A percentile compares a stretch with the other conserved stretches of the same genome.
Conservation (phyloP, 805 yeast species). For the Yamadazyma nakazawae region DNA sequence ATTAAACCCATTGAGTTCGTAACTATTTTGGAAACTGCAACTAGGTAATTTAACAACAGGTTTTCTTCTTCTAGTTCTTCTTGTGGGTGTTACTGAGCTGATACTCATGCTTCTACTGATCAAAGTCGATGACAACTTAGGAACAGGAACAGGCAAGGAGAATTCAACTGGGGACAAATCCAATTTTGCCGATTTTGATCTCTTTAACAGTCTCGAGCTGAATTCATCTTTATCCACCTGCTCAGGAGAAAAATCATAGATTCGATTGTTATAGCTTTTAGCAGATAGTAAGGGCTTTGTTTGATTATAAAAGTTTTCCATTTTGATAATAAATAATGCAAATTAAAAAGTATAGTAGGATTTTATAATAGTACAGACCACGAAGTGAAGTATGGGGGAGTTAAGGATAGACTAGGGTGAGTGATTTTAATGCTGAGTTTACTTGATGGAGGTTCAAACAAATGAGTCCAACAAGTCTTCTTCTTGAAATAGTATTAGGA, state of each 20-base stretch:
- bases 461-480: conserved; percentile 14
- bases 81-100: not conserved
- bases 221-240: conserved; percentile 6
- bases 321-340: conserved; percentile 3
- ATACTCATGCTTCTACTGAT: conserved; percentile 5
- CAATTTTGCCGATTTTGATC: conserved; percentile 14
- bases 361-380: conserved; percentile 5
- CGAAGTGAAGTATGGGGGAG: not conserved
- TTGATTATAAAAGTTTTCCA: conserved; percentile 11
- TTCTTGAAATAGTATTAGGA: not conserved
- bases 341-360: not conserved
- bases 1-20: not conserved
- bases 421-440: conserved; percentile 6
- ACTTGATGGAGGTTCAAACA: conserved; percentile 11
- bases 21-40: not conserved
- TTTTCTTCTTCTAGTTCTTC: conserved; percentile 9
- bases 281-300: conserved; percentile 26
- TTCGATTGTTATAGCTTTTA: conserved; percentile 17
- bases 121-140: conserved; percentile 6
- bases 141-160: not conserved
- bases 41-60: conserved; percentile 8
- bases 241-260: conserved; percentile 22
- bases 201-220: conserved; percentile 12
- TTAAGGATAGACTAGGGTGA: conserved; percentile 27
- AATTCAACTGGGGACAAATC: conserved; percentile 3